These are phyloP conservation scores for Berberis vulgaris DNA, from an alignment of 164 flowering plant species.

Conservation along the genomic window DNA sequence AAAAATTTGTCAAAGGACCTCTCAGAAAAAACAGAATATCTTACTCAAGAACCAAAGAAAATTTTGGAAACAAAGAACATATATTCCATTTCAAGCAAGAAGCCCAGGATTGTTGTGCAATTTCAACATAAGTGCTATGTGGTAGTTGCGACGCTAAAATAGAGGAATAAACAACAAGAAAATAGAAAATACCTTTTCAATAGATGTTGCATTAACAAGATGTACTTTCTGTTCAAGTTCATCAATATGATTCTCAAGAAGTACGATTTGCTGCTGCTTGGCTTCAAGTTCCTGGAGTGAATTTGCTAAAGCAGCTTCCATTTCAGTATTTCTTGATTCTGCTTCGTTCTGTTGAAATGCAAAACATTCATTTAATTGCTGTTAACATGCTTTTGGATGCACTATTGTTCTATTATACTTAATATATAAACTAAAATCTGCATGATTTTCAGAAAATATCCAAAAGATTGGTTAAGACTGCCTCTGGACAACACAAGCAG, in stretches of 20 bases:
- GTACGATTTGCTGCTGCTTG: constrained; percentile 37
- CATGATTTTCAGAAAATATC: no score
- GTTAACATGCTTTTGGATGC: neutral
- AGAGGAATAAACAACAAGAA: neutral
- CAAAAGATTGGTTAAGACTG: no score
- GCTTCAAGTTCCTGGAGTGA: constrained; percentile 53
- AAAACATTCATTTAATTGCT: neutral
- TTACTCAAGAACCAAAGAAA: neutral
- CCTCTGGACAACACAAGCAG: no score
- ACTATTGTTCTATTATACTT: no score
- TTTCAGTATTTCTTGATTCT: constrained; percentile 38
- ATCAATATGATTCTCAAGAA: constrained; percentile 45
- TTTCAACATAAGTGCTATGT: no score
- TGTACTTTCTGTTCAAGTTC: constrained; percentile 59
- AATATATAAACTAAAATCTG: no score
- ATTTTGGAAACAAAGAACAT: no score
- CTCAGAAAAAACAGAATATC: neutral
- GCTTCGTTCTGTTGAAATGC: constrained; percentile 45
- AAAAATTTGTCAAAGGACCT: no score
- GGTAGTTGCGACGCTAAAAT: no score
- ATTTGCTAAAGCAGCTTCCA: constrained; percentile 35
- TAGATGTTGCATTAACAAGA: constrained; percentile 30
- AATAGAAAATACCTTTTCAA: constrained; percentile 37
- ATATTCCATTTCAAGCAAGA: no score
- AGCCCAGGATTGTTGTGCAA: no score